Percentiles rank a stretch among this genome's conserved stretches.
These are phyloP conservation scores for Phialemoniopsis sp. DNA, from an alignment of 2,329 filamentous ascomycete species.

Conservation along the genomic window DNA sequence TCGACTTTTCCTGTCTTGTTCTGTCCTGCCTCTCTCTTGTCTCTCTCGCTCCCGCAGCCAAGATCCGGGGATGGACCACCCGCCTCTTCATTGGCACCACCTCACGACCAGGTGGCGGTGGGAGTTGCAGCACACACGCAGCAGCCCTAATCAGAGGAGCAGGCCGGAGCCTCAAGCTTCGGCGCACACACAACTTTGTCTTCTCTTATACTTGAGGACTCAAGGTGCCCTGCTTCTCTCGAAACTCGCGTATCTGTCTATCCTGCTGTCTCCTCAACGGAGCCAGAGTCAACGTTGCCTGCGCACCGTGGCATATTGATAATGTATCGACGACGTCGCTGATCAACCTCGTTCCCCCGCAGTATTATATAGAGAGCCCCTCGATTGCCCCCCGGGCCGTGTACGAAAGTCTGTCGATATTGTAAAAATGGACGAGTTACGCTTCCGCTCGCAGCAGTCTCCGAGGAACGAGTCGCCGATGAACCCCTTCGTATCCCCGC, in stretches of 20 bases:
- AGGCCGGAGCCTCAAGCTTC: no score
- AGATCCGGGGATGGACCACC: background rate
- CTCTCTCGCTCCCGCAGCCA: background rate
- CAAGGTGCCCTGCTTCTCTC: no score
- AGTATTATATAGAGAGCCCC: constrained; percentile 29
- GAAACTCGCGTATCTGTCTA: no score
- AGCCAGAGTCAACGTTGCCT: no score
- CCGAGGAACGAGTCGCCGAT: constrained; percentile 73
- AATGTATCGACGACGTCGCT: no score
- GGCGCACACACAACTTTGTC: constrained; percentile 4
- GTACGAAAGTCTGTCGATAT: constrained; percentile 35
- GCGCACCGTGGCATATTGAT: no score
- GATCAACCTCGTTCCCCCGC: constrained; percentile 62
- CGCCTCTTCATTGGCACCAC: no score
- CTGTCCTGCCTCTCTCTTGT: background rate
- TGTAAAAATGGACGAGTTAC: constrained; percentile 71
- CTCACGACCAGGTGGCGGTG: no score
- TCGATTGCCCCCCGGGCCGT: constrained; percentile 26
- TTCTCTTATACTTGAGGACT: no score
- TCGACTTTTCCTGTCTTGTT: background rate
- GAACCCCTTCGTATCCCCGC: constrained; percentile 69
- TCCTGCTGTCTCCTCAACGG: no score
- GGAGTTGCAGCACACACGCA: background rate
- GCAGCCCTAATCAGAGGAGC: no score
- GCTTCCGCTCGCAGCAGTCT: constrained; percentile 73